A percentile compares a stretch with the other conserved stretches of the same genome.
These are phyloP conservation scores for Collariella sp. DNA, from an alignment of 495 filamentous ascomycete species.

Conservation along the genomic window DNA sequence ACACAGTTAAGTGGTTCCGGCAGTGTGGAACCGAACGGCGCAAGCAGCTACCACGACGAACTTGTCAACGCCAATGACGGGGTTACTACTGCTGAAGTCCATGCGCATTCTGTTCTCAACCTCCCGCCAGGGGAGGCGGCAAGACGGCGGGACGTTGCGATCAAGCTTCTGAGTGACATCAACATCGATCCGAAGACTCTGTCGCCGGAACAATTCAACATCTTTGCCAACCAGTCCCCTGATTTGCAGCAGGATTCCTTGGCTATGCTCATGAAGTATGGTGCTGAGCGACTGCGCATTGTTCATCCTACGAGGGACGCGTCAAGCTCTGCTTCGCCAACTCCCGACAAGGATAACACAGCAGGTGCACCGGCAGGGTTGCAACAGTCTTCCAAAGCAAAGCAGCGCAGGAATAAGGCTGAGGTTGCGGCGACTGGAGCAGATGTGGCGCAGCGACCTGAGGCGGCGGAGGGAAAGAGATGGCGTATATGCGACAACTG, in stretches of 20 bases:
- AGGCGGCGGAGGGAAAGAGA: conserved; percentile 20
- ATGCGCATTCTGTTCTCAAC: conserved; percentile 25
- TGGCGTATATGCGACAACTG: conserved; percentile 35
- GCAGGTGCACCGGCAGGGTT: conserved; percentile 1
- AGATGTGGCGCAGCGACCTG: conserved; percentile 11
- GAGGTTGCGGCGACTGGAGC: conserved; percentile 12
- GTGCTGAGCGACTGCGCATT: conserved; percentile 38
- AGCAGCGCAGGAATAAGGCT: conserved; percentile 25
- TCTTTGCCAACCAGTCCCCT: conserved; percentile 43
- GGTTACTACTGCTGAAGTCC: background rate
- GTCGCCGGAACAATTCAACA: conserved; percentile 41
- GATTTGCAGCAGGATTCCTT: conserved; percentile 38
- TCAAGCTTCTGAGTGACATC: conserved; percentile 28
- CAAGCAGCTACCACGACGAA: conserved; percentile 12
- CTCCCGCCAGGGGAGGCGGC: conserved; percentile 36
- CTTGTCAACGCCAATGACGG: conserved; percentile 9
- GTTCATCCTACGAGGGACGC: conserved; percentile 34
- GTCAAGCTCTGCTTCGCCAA: conserved; percentile 16
- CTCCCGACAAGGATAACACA: conserved; percentile 9
- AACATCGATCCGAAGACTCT: conserved; percentile 35
- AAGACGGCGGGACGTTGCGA: conserved; percentile 34
- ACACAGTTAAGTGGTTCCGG: conserved; percentile 1
- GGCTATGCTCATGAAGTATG: conserved; percentile 37
- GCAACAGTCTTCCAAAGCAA: conserved; percentile 11
- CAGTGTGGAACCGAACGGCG: background rate